phyloP scores from a whole-genome alignment of 2,329 filamentous ascomycete genomes.

The Arthrobotrys entomopaga region DNA sequence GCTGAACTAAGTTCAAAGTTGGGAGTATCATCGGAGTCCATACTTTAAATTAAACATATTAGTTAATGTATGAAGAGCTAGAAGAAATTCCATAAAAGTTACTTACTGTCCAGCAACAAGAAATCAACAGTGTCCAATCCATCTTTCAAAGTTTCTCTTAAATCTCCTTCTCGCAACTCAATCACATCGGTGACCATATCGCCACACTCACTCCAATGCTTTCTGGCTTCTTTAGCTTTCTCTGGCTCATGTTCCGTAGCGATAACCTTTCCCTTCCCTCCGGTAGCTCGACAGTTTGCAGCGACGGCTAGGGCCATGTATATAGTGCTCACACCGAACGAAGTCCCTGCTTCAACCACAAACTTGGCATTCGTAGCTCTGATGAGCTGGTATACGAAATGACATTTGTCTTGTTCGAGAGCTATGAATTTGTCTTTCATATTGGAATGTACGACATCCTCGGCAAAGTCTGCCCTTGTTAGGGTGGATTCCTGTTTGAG shows the following conservation, averaged over 20 bases:
- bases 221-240: slow-evolving; percentile 67
- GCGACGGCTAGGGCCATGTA: slow-evolving; percentile 71
- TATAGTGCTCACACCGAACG: slow-evolving; percentile 72
- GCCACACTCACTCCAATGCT: slow-evolving; percentile 68
- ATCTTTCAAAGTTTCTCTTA: slow-evolving; percentile 68
- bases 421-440: slow-evolving; percentile 71
- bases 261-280: slow-evolving; percentile 65
- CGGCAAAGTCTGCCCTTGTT: slow-evolving; percentile 56
- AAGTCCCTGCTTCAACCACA: slow-evolving; percentile 71
- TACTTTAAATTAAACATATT: slow-evolving; percentile 62
- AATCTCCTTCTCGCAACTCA: slow-evolving; percentile 69
- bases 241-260: slow-evolving; percentile 70
- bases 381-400: slow-evolving; percentile 68
- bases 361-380: slow-evolving; percentile 65
- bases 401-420: slow-evolving; percentile 70
- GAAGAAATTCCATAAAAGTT: not conserved
- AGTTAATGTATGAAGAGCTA: slow-evolving; percentile 38
- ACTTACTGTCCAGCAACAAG: slow-evolving; percentile 71
- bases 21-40: slow-evolving; percentile 69
- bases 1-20: slow-evolving; percentile 65
- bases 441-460: slow-evolving; percentile 60
- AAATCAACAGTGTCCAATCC: slow-evolving; percentile 68
- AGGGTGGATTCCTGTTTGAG: slow-evolving; percentile 60
- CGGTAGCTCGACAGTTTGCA: slow-evolving; percentile 63
- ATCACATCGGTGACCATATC: slow-evolving; percentile 66